Evolutionary conservation across 2,329 filamentous ascomycete genomes (phyloP).

Genomic region (Ophiosphaerella herpotricha): DNA sequence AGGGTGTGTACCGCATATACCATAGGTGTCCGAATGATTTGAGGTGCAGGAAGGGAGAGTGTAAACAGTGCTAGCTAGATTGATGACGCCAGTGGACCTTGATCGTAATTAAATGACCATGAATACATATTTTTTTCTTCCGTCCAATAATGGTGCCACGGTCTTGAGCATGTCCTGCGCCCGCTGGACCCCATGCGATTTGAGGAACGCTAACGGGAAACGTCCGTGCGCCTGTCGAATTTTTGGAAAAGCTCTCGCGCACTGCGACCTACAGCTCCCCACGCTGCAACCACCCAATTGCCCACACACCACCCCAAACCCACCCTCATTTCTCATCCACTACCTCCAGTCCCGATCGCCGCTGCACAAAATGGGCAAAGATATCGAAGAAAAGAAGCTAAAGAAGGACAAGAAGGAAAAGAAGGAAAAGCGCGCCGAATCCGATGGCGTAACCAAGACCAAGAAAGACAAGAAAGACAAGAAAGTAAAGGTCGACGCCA

Average conservation of each 20-base stretch:
- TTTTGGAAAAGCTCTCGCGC: constrained; percentile 18
- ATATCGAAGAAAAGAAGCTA: constrained; percentile 45
- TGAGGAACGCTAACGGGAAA: constrained; percentile 3
- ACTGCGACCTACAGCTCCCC: constrained; percentile 14
- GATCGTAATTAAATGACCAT: constrained; percentile 17
- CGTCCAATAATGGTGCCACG: neutral
- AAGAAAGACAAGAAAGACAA: constrained; percentile 68
- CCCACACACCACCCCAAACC: neutral
- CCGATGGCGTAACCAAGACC: constrained; percentile 46
- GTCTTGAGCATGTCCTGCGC: too few species aligned
- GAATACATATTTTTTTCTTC: constrained; percentile 17
- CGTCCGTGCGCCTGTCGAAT: constrained; percentile 12
- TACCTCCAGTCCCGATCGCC: constrained; percentile 3
- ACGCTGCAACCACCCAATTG: constrained; percentile 5
- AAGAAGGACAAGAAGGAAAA: constrained; percentile 60
- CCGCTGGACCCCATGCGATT: neutral
- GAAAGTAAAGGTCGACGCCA: constrained; percentile 66
- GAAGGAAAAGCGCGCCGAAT: constrained; percentile 67
- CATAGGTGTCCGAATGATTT: constrained; percentile 39
- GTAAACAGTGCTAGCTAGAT: constrained; percentile 24
- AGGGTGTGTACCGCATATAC: constrained; percentile 43
- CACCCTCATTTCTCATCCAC: neutral
- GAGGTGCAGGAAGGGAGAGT: constrained; percentile 21
- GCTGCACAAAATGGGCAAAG: constrained; percentile 41
- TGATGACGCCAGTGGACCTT: constrained; percentile 19